Percentiles rank a stretch among this genome's conserved stretches.
These are phyloP conservation scores for Monosporozyma solicola DNA, from an alignment of 805 yeast species.

Conservation along the genomic window DNA sequence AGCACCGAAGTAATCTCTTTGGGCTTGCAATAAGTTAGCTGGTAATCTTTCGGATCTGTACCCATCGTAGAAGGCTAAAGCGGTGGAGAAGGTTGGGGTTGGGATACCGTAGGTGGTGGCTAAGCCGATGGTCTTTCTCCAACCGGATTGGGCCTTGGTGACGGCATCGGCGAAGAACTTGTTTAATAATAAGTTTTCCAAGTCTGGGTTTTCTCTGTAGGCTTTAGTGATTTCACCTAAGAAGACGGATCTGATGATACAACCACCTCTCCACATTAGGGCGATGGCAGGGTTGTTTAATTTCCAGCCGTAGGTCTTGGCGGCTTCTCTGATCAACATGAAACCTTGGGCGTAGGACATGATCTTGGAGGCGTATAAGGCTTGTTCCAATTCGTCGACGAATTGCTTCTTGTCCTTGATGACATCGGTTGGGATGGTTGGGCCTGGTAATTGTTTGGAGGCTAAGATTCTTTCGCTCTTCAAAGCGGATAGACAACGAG, in stretches of 20 bases:
- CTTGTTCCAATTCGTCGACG: constrained; percentile 93
- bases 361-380: constrained; percentile 95
- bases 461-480: constrained; percentile 88
- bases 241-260: constrained; percentile 98
- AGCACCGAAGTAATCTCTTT: constrained; percentile 99
- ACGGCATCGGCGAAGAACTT: constrained; percentile 90
- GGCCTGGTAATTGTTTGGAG: constrained; percentile 70
- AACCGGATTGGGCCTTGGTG: constrained; percentile 85
- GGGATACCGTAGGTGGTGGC: constrained; percentile 87
- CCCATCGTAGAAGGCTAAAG: constrained; percentile 96
- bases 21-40: constrained; percentile 97
- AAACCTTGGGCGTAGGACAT: constrained; percentile 98
- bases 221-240: constrained; percentile 95
- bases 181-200: constrained; percentile 92
- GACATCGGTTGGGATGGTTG: constrained; percentile 52
- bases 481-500: constrained; percentile 91
- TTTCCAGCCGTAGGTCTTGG: constrained; percentile 93
- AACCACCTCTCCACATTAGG: constrained; percentile 99
- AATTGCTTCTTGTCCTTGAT: constrained; percentile 72
- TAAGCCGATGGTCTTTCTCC: constrained; percentile 82
- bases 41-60: constrained; percentile 93
- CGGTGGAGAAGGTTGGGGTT: constrained; percentile 96
- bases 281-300: constrained; percentile 97
- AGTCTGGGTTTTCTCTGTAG: constrained; percentile 84
- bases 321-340: constrained; percentile 98